Evolutionary conservation across 2,329 filamentous ascomycete genomes (phyloP), one percentile per base, ranked within the genome.

Genomic region (Juglanconis sp.): DNA sequence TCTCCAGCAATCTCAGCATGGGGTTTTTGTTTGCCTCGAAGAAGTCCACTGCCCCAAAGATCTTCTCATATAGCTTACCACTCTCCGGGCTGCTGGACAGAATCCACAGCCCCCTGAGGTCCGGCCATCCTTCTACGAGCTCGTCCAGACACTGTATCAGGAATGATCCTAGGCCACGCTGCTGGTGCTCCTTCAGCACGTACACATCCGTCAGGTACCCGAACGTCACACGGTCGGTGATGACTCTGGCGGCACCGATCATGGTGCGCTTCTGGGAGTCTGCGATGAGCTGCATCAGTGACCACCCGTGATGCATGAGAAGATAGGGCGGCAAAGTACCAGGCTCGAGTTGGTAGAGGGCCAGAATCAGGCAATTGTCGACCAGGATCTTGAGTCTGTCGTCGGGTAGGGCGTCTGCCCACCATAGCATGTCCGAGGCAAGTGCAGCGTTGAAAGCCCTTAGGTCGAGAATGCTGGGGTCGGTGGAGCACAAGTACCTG

Each of bases 131-230:
- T 30, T 78, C 72, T 42, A 85, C 68, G 3, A 82, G 71, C 65
- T 89, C 85, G 64, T 84, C 79, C 60, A 88, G 72, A 65, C 82
- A 86, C 5, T 76, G 71, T 70, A 90, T 81, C 68, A 91, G 73
- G 86, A 87, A 91, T 48, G 76, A 81, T 3, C 85, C 88, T 1
- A 91, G 76, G 0, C 88, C 87, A 9, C 78, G 75, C 4, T 82
- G 80, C 68, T 88, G 86, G 66, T 85, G 83, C 44, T 81, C 77
- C 0, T 81, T 76, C 3, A 84, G 70, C 30, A 91, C 76, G 70
- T 88, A 91, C 24, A 90, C 84, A 67, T 91, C 88, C 32, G 87
- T 88, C 57, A 89, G 73, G 66, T 89, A 92, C 38, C 82, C 86
- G 66, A 90, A 85, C 0, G 87, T 88, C 51, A 85, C 80, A 67